Base-by-base conservation (phyloP, 2,329 filamentous ascomycete genomes). In the Ampelomyces quisqualis region DNA sequence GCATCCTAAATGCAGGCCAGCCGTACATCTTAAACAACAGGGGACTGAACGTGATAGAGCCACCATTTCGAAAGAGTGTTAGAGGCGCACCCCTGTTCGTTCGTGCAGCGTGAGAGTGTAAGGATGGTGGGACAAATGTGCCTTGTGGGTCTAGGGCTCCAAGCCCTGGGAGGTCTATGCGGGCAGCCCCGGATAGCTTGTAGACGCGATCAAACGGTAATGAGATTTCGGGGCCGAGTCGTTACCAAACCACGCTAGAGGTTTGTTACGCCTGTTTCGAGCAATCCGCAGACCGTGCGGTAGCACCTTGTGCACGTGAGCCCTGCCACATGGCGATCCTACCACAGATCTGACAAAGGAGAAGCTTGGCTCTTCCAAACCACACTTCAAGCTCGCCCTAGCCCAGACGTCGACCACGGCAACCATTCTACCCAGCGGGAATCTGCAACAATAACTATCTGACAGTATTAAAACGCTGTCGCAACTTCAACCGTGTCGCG, bases 1-100 rank as follows among this genome's bases (percentile, higher is more conserved):
- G 47, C 40, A 34, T 44, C 43, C 47, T 42, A 45, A 43, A 27
- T 40, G 47, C 49, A 48, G 58, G 53, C 55, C 51, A 40, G 32
- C 29, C 30, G 50, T 51, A 51, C 48, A 48, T 59, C 55, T 58
- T 60, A 57, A 59, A 54, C 30, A 40, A 48, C 40, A 43, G 35
- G 46, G 43, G 32, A 33, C 34, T 38, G 39, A 43, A 51, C 43
- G 44, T 27, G 44, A 48, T 35, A 47, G 43, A 43, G 53, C 50
- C 60, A 58, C 55, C 55, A 56, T 53, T 44, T 34, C 43, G 38
- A 38, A 43, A 38, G 38, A 20, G 33, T 36, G 30, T 30, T 45
- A 38, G 47, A 47, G 24, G 43, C 32, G 41, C 44, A 44, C 53
- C 60, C 55, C 43, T 34, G 47, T 34, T 38, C 40, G 42, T 41